Percentiles rank a stretch among this genome's conserved stretches.
Conservation (phyloP, 345 rosid species). For the Cardamine resedifolia region DNA sequence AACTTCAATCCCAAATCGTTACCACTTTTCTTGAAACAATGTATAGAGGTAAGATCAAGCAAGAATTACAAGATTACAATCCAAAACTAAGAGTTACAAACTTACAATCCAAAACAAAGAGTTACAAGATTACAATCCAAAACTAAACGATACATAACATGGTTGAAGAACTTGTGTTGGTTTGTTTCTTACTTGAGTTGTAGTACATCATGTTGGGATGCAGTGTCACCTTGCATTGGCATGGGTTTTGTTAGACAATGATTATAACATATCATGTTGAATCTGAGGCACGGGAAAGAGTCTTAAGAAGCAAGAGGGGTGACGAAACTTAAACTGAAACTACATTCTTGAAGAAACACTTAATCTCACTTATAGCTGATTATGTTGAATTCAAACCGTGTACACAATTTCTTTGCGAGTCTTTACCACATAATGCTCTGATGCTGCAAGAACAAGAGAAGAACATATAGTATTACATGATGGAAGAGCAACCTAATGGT, state of each 20-base stretch:
- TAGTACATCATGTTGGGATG: conserved; percentile 33
- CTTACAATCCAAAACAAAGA: background rate
- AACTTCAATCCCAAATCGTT: background rate
- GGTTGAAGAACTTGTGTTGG: background rate
- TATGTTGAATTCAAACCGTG: conserved; percentile 80
- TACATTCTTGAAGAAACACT: conserved; percentile 63
- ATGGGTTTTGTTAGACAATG: background rate
- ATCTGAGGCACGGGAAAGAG: background rate
- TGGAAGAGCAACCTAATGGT: background rate
- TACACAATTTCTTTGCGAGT: conserved; percentile 68
- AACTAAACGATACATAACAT: background rate
- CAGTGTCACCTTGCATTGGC: conserved; percentile 22
- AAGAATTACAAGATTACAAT: too few species aligned
- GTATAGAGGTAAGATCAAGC: background rate
- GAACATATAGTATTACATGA: background rate
- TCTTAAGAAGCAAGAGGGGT: background rate
- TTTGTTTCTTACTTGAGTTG: background rate
- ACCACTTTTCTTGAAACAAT: background rate
- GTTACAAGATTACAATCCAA: conserved; percentile 14
- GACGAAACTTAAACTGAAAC: conserved; percentile 46
- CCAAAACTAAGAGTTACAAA: background rate
- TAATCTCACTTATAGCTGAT: too few species aligned
- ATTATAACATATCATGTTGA: background rate
- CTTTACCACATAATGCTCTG: conserved; percentile 74
- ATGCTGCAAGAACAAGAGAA: conserved; percentile 45